Conservation (phyloP, 1,139 yeast genomes). For the Nakaseomyces delphensis region DNA sequence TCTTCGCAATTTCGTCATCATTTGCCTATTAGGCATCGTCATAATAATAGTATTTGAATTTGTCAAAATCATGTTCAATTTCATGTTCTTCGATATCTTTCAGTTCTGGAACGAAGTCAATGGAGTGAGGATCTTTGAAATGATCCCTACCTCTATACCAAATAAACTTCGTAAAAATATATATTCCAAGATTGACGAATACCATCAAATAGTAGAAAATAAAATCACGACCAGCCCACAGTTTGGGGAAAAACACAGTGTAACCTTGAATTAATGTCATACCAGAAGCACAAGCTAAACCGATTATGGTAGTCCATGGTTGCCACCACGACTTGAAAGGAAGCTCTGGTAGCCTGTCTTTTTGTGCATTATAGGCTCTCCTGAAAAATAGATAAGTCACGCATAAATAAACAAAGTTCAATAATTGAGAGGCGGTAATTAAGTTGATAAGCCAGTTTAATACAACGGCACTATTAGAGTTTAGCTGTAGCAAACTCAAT, state of each 20-base stretch:
- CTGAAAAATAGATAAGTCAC: slow-evolving; percentile 57
- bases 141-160: slow-evolving; percentile 38
- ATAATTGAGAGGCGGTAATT: slow-evolving; percentile 71
- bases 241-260: slow-evolving; percentile 53
- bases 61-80: slow-evolving; percentile 18
- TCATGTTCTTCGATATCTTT: slow-evolving; percentile 54
- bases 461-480: slow-evolving; percentile 53
- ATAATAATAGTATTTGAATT: slow-evolving; percentile 16
- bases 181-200: slow-evolving; percentile 52
- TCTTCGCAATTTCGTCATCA: background rate
- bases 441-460: slow-evolving; percentile 67
- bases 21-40: slow-evolving; percentile 8
- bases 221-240: slow-evolving; percentile 54
- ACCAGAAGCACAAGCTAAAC: slow-evolving; percentile 37
- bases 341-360: slow-evolving; percentile 44
- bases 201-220: slow-evolving; percentile 61
- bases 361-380: slow-evolving; percentile 53
- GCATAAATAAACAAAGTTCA: slow-evolving; percentile 59
- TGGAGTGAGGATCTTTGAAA: slow-evolving; percentile 42
- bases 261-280: slow-evolving; percentile 65
- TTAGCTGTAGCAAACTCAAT: slow-evolving; percentile 46
- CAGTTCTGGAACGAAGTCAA: slow-evolving; percentile 48
- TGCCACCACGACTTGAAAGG: slow-evolving; percentile 51
- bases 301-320: slow-evolving; percentile 49
- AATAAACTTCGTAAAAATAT: slow-evolving; percentile 48